Evolutionary conservation across 805 yeast species (phyloP), one percentile per base, ranked within the genome.

Genomic region (Candida pini): DNA sequence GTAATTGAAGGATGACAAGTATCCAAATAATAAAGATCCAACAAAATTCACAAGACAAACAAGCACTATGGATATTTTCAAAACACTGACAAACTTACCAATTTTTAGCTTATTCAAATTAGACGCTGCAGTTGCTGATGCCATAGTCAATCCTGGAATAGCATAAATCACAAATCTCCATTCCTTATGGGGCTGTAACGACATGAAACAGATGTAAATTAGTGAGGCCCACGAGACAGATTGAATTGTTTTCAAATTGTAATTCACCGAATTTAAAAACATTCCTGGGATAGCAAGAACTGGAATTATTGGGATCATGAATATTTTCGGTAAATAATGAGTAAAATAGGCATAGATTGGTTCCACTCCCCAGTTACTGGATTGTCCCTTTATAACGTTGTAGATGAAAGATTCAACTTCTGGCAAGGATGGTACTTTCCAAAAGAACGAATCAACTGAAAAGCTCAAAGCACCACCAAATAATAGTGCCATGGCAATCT

Each of bases 161-260:
- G 78, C 63, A 56, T 89, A 90, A 13, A 81, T 64, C 26, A 90
- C 76, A 51, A 90, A 90, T 47, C 97, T 72, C 95, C 95, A 86
- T 63, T 90, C 97, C 54, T 90, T 90, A 49, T 90, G 97, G 3
- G 92, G 88, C 56, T 84, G 92, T 33, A 80, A 55, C 0, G 96
- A 87, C 71, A 88, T 69, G 5, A 76, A 48, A 2, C 63, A 41
- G n/a, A 88, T 67, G 51, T 65, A 89, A 12, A 73, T 33, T 1
- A 78, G 27, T 0, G 82, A 62, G 1, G 86, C 64, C 13, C 71
- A 39, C 2, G 73, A 65, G 18, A 79, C 50, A 5, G 78, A 58
- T 26, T 72, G 68, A 24, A 75, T 47, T 1, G 58, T 39, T 13
- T 51, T 48, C 16, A 52, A 48, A 12, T 54, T 51, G 18, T 54